These are phyloP conservation scores for Arthrinium puccinioides DNA, from an alignment of 2,329 filamentous ascomycete genomes.

Conservation along the genomic window DNA sequence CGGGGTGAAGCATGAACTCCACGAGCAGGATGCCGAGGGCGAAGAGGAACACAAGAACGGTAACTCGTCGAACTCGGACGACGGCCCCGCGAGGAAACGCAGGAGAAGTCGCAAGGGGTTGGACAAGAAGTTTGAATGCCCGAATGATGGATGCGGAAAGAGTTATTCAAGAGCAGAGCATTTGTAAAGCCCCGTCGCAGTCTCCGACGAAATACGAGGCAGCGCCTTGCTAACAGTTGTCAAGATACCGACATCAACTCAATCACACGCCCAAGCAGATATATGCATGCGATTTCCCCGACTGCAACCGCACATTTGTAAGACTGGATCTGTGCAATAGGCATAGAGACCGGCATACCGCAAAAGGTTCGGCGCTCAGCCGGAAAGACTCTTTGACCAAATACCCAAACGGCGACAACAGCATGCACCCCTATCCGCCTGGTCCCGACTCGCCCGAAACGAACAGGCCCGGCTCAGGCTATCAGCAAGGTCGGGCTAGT, in stretches of 20 bases:
- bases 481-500: slow-evolving; percentile 29
- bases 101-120: slow-evolving; percentile 69
- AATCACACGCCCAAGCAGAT: slow-evolving; percentile 96
- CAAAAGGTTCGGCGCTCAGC: slow-evolving; percentile 69
- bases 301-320: slow-evolving; percentile 86
- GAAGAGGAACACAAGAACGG: slow-evolving; percentile 33
- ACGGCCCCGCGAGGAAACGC: slow-evolving; percentile 49
- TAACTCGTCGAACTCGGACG: slow-evolving; percentile 44
- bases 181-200: slow-evolving; percentile 51
- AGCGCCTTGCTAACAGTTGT: slow-evolving; percentile 15
- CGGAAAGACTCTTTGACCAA: slow-evolving; percentile 54
- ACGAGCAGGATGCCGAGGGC: slow-evolving; percentile 18
- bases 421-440: slow-evolving; percentile 13
- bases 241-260: slow-evolving; percentile 77
- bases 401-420: not conserved
- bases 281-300: slow-evolving; percentile 86
- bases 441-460: slow-evolving; percentile 41
- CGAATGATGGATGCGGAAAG: slow-evolving; percentile 82
- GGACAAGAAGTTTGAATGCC: slow-evolving; percentile 79
- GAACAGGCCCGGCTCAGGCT: slow-evolving; percentile 34
- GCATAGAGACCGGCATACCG: slow-evolving; percentile 73
- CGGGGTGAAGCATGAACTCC: no score
- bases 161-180: slow-evolving; percentile 96
- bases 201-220: not conserved
- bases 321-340: slow-evolving; percentile 86